These are phyloP conservation scores for Raphanus sativus DNA, from an alignment of 345 rosid species.

Conservation along the genomic window DNA sequence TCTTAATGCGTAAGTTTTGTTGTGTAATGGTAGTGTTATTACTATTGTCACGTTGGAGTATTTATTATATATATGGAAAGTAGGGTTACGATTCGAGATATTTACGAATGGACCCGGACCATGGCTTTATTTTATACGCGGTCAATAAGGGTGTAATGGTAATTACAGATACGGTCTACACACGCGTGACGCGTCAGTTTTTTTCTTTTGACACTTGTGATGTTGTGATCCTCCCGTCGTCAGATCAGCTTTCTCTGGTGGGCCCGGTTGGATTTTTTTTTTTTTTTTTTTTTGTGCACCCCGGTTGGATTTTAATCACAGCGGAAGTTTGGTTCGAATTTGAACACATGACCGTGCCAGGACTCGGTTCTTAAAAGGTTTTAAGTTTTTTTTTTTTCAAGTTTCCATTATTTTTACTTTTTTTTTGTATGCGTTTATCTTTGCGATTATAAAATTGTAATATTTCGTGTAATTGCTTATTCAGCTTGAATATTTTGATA, in stretches of 20 bases:
- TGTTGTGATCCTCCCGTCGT: neutral
- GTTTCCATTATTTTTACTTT: no score
- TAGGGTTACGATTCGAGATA: neutral
- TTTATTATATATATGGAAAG: neutral
- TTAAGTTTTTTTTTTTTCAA: no score
- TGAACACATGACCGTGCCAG: neutral
- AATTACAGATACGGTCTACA: neutral
- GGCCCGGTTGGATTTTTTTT: neutral
- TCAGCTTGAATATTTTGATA: no score
- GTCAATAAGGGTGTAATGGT: constrained; percentile 15
- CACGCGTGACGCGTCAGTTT: constrained; percentile 16
- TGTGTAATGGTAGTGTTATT: neutral
- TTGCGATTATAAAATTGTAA: no score
- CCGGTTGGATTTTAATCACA: neutral
- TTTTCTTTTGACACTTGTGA: neutral
- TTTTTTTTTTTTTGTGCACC: no score
- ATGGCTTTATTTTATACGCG: neutral
- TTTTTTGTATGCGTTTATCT: no score
- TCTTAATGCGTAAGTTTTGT: neutral
- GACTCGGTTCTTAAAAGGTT: no score
- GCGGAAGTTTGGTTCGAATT: neutral
- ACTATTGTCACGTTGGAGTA: neutral
- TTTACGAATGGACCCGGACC: neutral
- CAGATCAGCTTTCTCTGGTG: neutral
- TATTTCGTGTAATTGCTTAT: no score